A percentile compares a stretch with the other conserved stretches of the same genome.
Evolutionary conservation across 1,284 basidiomycete species (phyloP).

Genomic region (Sutorius eximius): DNA sequence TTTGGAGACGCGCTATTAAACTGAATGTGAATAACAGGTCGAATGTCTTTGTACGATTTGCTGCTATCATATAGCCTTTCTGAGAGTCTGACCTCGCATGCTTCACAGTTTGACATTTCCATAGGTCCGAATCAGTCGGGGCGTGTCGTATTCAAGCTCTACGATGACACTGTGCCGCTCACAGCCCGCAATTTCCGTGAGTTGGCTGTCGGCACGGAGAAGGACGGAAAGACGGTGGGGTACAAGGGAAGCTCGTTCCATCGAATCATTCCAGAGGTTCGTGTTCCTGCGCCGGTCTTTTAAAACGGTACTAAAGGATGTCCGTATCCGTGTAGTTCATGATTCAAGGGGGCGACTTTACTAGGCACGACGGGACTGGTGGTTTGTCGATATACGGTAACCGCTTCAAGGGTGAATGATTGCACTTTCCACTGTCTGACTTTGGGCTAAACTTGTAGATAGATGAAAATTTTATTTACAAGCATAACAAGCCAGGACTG

Average conservation of each 20-base stretch:
- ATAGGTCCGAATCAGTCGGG: conserved; percentile 71
- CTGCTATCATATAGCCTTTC: background rate
- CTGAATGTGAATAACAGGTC: conserved; percentile 34
- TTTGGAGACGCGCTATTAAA: conserved; percentile 5
- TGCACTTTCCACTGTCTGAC: too few species aligned
- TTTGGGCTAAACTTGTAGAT: background rate
- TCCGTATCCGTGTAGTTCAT: conserved; percentile 58
- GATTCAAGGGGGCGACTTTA: conserved; percentile 84
- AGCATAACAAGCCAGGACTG: conserved; percentile 78
- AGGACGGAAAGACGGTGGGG: conserved; percentile 54
- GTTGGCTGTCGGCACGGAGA: conserved; percentile 69
- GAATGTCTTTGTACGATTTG: conserved; percentile 50
- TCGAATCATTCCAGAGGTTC: conserved; percentile 72
- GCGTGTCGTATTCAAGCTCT: conserved; percentile 74
- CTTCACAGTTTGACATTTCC: conserved; percentile 76
- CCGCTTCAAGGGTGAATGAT: conserved; percentile 62
- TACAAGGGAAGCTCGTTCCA: conserved; percentile 77
- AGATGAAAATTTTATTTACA: conserved; percentile 87
- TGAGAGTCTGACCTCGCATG: background rate
- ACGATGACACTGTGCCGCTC: conserved; percentile 65
- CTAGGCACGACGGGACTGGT: conserved; percentile 77
- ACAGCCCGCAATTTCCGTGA: conserved; percentile 83
- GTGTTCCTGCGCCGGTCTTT: background rate
- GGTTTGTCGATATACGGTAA: conserved; percentile 90
- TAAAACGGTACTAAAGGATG: background rate